Evolutionary conservation across 176 grass and related monocot species (phyloP).

Genomic region (Pharus latifolius): DNA sequence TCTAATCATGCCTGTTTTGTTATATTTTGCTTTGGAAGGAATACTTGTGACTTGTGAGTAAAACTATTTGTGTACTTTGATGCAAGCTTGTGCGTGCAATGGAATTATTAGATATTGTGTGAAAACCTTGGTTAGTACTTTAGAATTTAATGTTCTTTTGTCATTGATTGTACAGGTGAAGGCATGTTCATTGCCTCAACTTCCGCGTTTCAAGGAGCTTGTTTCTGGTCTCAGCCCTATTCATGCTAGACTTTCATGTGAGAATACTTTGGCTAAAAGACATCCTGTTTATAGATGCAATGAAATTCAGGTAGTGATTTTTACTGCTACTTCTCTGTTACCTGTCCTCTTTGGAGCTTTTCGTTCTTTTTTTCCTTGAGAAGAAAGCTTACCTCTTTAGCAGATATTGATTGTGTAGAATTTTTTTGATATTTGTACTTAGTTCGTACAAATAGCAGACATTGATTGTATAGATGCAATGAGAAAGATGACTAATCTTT

Average conservation of each 20-base stretch:
- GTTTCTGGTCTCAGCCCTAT: conserved; percentile 74
- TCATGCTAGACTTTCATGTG: conserved; percentile 70
- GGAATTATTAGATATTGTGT: no score
- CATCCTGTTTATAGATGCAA: conserved; percentile 89
- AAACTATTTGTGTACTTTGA: not conserved
- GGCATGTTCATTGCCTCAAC: conserved; percentile 63
- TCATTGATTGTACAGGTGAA: conserved; percentile 59
- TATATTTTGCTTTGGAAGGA: not conserved
- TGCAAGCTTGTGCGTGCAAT: not conserved
- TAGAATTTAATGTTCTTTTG: no score
- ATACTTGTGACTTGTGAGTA: not conserved
- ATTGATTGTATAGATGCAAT: not conserved
- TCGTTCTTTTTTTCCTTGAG: not conserved
- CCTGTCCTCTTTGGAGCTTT: not conserved
- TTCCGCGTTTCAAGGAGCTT: conserved; percentile 81
- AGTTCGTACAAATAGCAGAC: not conserved
- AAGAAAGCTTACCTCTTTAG: not conserved
- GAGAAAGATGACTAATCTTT: not conserved
- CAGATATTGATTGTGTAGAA: not conserved
- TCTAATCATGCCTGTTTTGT: not conserved
- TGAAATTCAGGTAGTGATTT: conserved; percentile 66
- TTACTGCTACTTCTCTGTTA: not conserved
- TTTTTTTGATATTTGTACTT: not conserved
- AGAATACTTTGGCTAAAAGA: conserved; percentile 58
- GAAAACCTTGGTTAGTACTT: not conserved